Conservation (phyloP, 2,329 filamentous ascomycete species). For the Colletotrichum ledebouriae region DNA sequence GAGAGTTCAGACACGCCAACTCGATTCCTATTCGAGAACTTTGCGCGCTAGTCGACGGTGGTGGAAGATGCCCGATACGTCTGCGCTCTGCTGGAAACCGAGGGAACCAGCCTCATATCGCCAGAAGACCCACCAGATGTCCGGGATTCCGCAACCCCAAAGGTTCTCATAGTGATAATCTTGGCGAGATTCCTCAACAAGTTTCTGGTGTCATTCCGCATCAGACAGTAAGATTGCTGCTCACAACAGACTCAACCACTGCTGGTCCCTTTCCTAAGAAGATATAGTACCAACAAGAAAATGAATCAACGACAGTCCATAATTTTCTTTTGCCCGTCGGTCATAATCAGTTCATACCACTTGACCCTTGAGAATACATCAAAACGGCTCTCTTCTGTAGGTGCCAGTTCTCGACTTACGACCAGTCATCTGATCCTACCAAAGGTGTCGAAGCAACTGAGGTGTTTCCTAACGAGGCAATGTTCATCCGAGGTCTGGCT, state of each 20-base stretch:
- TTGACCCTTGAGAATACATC: too few relatives aligned
- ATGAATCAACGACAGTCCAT: too few relatives aligned
- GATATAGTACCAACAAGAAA: too few relatives aligned
- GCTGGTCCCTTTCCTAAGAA: too few relatives aligned
- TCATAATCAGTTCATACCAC: too few relatives aligned
- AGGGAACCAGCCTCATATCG: constrained; percentile 6
- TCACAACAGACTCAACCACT: too few relatives aligned
- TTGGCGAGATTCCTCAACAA: not conserved
- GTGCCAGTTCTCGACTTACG: too few relatives aligned
- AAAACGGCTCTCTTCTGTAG: too few relatives aligned
- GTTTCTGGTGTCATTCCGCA: not conserved
- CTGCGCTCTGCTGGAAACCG: not conserved
- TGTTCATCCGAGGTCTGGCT: constrained; percentile 1
- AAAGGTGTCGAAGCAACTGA: not conserved
- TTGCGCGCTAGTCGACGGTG: not conserved
- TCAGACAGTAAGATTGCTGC: not conserved
- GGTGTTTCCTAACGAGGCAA: constrained; percentile 3
- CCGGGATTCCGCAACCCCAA: not conserved
- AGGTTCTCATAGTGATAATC: constrained; percentile 4
- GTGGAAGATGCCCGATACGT: not conserved
- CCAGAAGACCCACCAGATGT: constrained; percentile 6
- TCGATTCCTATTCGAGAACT: constrained; percentile 12
- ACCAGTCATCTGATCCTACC: not conserved
- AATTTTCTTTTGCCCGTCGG: too few relatives aligned
- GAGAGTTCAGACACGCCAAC: not conserved